Evolutionary conservation across 306 rosid genomes (phyloP).

Genomic region (Gastrolobium villosum): DNA sequence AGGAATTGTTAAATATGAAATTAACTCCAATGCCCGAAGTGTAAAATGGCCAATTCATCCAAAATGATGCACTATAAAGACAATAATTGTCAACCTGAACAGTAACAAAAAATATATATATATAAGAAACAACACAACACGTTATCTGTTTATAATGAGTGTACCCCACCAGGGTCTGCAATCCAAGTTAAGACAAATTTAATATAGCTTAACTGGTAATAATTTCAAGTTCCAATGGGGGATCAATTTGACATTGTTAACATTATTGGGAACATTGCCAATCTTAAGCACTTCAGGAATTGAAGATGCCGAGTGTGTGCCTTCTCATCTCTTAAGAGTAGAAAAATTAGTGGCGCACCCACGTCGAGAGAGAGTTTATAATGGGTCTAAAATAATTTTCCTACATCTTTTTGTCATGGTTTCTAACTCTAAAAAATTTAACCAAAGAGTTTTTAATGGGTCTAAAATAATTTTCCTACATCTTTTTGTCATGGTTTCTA

Average conservation of each 20-base stretch:
- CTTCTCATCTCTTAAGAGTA: not conserved
- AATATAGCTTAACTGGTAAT: slow-evolving; percentile 16
- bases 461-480: not conserved
- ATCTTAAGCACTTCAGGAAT: slow-evolving; percentile 43
- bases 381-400: slow-evolving; percentile 6
- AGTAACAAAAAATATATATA: not conserved
- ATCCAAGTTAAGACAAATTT: slow-evolving; percentile 27
- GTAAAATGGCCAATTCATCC: slow-evolving; percentile 31
- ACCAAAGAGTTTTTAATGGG: slow-evolving; percentile 16
- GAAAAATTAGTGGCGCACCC: slow-evolving; percentile 55
- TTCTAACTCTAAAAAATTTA: too few species aligned
- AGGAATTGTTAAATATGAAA: slow-evolving; percentile 35
- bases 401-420: not conserved
- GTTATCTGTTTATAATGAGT: slow-evolving; percentile 41
- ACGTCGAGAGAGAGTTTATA: not conserved
- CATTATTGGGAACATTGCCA: slow-evolving; percentile 44
- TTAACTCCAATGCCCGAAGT: slow-evolving; percentile 36
- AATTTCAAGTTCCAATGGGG: slow-evolving; percentile 37
- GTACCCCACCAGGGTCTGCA: slow-evolving; percentile 25
- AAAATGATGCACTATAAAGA: slow-evolving; percentile 52
- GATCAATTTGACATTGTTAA: slow-evolving; percentile 46
- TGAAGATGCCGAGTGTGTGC: slow-evolving; percentile 37
- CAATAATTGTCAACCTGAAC: slow-evolving; percentile 50
- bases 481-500: not conserved
- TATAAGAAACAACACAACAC: not conserved